These are phyloP conservation scores for Boletus rex-veris DNA, from an alignment of 768 basidiomycete species.

Conservation along the genomic window DNA sequence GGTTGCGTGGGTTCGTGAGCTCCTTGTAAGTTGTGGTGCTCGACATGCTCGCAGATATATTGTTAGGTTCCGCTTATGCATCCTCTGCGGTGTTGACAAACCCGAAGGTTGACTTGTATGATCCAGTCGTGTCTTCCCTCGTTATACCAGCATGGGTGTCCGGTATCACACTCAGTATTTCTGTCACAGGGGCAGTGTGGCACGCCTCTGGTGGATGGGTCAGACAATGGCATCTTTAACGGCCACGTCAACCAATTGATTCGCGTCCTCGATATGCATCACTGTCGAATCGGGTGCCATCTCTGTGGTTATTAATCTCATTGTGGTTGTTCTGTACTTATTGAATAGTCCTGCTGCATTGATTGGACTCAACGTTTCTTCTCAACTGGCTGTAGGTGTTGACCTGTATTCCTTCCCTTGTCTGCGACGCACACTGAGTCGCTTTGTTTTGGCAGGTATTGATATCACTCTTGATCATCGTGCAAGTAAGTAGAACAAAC, in stretches of 20 bases:
- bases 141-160: neutral
- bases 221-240: neutral
- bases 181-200: neutral
- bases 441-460: neutral
- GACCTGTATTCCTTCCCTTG: neutral
- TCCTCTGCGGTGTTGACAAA: neutral
- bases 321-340: neutral
- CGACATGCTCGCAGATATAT: neutral
- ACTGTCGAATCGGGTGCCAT: neutral
- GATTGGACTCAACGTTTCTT: neutral
- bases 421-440: neutral
- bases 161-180: neutral
- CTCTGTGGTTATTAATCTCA: neutral
- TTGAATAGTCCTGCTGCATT: neutral
- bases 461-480: neutral
- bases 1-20: neutral
- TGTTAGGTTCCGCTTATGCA: neutral
- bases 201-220: neutral
- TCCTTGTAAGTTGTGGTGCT: neutral
- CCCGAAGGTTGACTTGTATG: neutral
- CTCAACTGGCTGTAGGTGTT: neutral
- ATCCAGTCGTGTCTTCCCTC: neutral
- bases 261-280: neutral
- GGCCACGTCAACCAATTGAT: neutral
- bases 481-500: neutral